Conservation (phyloP, 2,329 filamentous ascomycete genomes). For the Apiospora sp. region DNA sequence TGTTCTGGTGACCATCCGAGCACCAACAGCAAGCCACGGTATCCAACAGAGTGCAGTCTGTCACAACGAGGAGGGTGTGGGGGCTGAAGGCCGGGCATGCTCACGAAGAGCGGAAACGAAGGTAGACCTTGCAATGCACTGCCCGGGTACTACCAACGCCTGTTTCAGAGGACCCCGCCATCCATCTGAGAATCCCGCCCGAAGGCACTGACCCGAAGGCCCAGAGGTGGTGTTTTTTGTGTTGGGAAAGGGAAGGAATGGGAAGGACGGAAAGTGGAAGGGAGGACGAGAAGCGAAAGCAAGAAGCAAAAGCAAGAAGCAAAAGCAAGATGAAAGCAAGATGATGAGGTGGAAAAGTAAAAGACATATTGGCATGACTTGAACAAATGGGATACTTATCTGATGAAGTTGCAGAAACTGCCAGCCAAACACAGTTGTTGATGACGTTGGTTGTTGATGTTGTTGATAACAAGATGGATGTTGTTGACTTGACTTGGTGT, state of each 20-base stretch:
- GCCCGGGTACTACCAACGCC: not conserved
- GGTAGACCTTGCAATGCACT: constrained; percentile 20
- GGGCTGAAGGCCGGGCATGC: constrained; percentile 13
- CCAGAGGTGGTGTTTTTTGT: not conserved
- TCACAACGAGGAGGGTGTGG: constrained; percentile 14
- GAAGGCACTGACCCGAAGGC: constrained; percentile 19
- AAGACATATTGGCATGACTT: not conserved
- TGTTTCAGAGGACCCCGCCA: constrained; percentile 19
- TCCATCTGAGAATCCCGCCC: constrained; percentile 8
- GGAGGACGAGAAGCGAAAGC: not conserved
- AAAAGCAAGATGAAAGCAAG: not conserved
- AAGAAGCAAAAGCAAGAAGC: not conserved
- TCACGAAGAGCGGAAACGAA: constrained; percentile 12
- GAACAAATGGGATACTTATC: not conserved
- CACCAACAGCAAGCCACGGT: constrained; percentile 12
- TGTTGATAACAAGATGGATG: not conserved
- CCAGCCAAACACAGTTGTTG: not conserved
- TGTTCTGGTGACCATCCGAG: constrained; percentile 14
- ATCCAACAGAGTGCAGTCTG: constrained; percentile 14
- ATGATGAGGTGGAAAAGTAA: not conserved
- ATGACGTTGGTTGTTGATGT: not conserved
- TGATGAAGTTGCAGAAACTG: not conserved
- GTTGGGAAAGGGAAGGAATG: not conserved
- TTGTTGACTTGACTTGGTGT: not conserved
- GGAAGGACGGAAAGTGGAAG: not conserved